Evolutionary conservation across 805 yeast species (phyloP).

Genomic region (Naumovozyma baii): DNA sequence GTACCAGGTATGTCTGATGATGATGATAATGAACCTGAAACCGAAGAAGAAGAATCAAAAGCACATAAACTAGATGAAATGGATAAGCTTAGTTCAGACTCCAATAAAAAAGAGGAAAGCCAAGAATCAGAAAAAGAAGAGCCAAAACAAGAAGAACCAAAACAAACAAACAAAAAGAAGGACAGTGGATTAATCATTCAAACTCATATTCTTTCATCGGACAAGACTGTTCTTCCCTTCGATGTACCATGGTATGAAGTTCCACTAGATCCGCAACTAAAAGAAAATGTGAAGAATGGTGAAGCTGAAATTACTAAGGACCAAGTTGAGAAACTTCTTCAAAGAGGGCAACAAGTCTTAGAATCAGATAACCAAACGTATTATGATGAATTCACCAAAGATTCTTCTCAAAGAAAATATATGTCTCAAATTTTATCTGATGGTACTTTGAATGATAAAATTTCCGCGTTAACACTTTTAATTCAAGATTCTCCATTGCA

Average conservation of each 20-base stretch:
- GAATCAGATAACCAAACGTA: slow-evolving; percentile 65
- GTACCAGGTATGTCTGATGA: slow-evolving; percentile 29
- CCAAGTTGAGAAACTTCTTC: slow-evolving; percentile 50
- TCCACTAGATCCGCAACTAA: slow-evolving; percentile 32
- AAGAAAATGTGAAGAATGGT: slow-evolving; percentile 14
- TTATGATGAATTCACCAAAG: slow-evolving; percentile 61
- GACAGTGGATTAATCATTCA: slow-evolving; percentile 28
- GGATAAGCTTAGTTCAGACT: slow-evolving; percentile 11
- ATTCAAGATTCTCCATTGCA: slow-evolving; percentile 94
- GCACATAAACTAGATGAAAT: slow-evolving; percentile 16
- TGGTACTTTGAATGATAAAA: slow-evolving; percentile 93
- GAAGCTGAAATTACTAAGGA: slow-evolving; percentile 32
- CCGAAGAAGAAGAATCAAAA: slow-evolving; percentile 16
- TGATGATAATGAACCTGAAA: slow-evolving; percentile 19
- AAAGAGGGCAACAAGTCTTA: slow-evolving; percentile 55
- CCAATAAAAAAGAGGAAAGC: slow-evolving; percentile 24
- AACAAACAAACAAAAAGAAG: slow-evolving; percentile 15
- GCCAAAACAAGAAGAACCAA: slow-evolving; percentile 20
- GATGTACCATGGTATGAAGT: slow-evolving; percentile 70
- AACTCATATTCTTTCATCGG: slow-evolving; percentile 39
- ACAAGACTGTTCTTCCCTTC: slow-evolving; percentile 49
- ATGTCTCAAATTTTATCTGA: slow-evolving; percentile 76
- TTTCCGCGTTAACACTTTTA: slow-evolving; percentile 84
- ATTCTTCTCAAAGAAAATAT: slow-evolving; percentile 76
- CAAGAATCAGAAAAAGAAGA: slow-evolving; percentile 22